phyloP scores from a whole-genome alignment of 1,139 yeast genomes.

The Taiozyma onychis region DNA sequence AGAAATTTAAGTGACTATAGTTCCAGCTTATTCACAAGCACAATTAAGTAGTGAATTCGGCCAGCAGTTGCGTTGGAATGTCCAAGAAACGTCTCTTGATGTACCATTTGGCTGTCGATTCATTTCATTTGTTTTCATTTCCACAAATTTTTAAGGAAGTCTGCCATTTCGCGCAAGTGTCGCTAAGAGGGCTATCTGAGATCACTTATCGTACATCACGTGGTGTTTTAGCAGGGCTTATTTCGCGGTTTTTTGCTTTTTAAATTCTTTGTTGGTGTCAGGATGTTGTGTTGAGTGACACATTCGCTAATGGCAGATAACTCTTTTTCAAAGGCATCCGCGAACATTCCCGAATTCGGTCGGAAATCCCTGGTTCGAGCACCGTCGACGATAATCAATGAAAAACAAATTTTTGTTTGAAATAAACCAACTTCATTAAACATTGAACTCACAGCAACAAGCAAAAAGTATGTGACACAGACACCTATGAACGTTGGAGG shows the following conservation, averaged over 20 bases:
- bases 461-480: neutral
- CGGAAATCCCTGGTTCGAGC: neutral
- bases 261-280: neutral
- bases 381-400: neutral
- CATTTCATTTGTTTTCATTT: neutral
- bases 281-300: neutral
- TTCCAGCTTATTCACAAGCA: neutral
- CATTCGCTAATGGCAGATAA: neutral
- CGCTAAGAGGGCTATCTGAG: neutral
- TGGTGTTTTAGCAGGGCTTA: neutral
- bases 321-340: neutral
- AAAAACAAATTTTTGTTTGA: neutral
- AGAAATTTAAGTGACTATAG: neutral
- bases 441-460: neutral
- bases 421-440: neutral
- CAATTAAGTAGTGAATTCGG: neutral
- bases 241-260: neutral
- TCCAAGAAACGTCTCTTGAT: neutral
- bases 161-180: neutral
- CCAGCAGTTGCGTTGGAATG: no score
- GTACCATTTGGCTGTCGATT: neutral
- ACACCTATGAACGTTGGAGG: neutral
- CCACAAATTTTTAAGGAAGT: neutral
- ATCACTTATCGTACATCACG: neutral
- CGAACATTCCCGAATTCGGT: neutral